Base-by-base conservation (phyloP, 441 rosid species). In the Capsella rubella region DNA sequence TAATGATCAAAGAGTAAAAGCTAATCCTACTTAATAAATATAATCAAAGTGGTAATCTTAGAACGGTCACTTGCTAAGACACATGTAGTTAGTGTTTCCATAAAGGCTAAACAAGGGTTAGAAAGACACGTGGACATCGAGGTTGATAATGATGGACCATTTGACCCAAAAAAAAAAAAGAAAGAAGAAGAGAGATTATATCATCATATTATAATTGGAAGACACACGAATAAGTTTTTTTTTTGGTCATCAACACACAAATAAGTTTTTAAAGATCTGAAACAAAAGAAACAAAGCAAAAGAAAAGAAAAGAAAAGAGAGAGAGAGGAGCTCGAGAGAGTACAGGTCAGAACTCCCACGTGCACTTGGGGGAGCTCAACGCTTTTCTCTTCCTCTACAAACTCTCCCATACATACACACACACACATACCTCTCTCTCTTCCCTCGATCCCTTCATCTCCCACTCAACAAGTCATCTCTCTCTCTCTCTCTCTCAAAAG, bases 331-430 rank as follows among this genome's bases (percentile, higher is more conserved):
- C 14, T 60, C 31, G 67, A 43, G 69, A 60, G 54, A 10, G 74
- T 68, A 75, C 57, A 60, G 31, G 59, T 76, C 75, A 76, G 75
- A 69, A 76, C 62, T 67, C 82, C 80, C 94, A 89, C 92, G 95
- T 91, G 95, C 91, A 83, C 67, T 80, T 81, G 81, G 86, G 86
- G 83, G 84, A 84, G 81, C 84, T 74, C 83, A 64, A 84, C 73
- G 37, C 60, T 39, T 65, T 28, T 77, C 69, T 72, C 67, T 64
- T 46, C 70, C 79, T 64, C 60, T 63, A 75, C 77, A 58, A 45
- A 32, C 74, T 31, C 61, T 74, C 18, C 8, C 39, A 21, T 21
- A 21, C 25, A 21, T 21, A 21, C 25, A 21, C 6, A 8, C 12
- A 12, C 14, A 51, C 64, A 58, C 69, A 15, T 10, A 16, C 43